Conservation (phyloP, 352 stramenopile species). For the Phytophthora colocasiae region DNA sequence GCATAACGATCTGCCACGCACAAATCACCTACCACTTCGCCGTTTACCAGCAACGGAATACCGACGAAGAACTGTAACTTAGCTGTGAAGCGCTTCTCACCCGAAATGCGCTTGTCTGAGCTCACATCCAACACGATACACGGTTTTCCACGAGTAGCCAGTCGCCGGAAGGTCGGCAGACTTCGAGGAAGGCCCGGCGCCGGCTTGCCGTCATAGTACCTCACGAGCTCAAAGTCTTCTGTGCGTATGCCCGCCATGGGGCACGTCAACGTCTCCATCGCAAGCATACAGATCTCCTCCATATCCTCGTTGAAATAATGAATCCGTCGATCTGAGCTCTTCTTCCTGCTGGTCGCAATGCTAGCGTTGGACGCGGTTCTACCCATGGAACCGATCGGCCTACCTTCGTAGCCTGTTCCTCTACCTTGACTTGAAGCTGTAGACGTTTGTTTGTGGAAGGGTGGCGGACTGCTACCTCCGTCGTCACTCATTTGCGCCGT, state of each 20-base stretch:
- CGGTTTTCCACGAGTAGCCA: constrained; percentile 86
- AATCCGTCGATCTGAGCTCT: constrained; percentile 62
- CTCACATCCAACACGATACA: constrained; percentile 90
- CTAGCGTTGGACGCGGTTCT: constrained; percentile 45
- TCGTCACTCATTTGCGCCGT: constrained; percentile 44
- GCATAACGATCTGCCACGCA: constrained; percentile 85
- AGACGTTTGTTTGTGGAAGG: constrained; percentile 29
- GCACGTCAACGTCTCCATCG: constrained; percentile 87
- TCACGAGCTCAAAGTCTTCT: constrained; percentile 88
- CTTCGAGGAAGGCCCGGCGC: constrained; percentile 68
- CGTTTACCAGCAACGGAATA: constrained; percentile 84
- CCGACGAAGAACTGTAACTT: constrained; percentile 92
- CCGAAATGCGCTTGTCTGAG: constrained; percentile 88
- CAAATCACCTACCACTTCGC: constrained; percentile 86
- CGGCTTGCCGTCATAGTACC: constrained; percentile 73
- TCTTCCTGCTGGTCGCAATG: constrained; percentile 44
- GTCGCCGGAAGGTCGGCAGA: constrained; percentile 86
- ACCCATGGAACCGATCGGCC: constrained; percentile 38
- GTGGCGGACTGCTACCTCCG: constrained; percentile 34
- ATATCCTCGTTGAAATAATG: constrained; percentile 92
- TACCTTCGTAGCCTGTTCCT: constrained; percentile 37
- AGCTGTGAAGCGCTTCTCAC: constrained; percentile 83
- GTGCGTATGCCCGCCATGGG: constrained; percentile 90
- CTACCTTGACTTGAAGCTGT: constrained; percentile 37
- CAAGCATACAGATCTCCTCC: constrained; percentile 88